Percentiles rank a stretch among this genome's conserved stretches.
phyloP scores from a whole-genome alignment of 2,329 filamentous ascomycete species.

The Neofusicoccum sp. region DNA sequence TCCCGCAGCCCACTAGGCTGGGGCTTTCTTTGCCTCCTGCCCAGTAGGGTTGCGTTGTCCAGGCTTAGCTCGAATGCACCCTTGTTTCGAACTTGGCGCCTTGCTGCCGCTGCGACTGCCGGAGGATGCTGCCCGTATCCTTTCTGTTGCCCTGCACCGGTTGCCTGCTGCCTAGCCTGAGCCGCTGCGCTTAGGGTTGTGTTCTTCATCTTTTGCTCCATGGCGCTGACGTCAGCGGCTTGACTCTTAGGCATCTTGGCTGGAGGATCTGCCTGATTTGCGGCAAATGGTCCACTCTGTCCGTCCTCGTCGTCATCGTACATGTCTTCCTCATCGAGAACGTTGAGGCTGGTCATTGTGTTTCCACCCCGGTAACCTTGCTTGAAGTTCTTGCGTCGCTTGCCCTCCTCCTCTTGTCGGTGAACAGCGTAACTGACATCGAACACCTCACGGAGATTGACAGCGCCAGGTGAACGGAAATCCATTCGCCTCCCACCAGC shows the following conservation, averaged over 20 bases:
- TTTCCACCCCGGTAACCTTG: slow-evolving; percentile 65
- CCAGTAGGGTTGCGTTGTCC: slow-evolving; percentile 85
- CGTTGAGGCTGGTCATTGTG: slow-evolving; percentile 64
- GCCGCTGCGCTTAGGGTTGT: slow-evolving; percentile 70
- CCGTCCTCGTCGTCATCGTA: slow-evolving; percentile 66
- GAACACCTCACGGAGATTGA: slow-evolving; percentile 95
- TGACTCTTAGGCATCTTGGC: slow-evolving; percentile 68
- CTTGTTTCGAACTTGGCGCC: slow-evolving; percentile 74
- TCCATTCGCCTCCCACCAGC: slow-evolving; percentile 68
- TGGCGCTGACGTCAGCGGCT: slow-evolving; percentile 62
- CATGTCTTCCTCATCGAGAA: slow-evolving; percentile 63
- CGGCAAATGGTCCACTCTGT: slow-evolving; percentile 56
- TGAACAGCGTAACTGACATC: slow-evolving; percentile 98
- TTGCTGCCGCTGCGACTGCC: slow-evolving; percentile 77
- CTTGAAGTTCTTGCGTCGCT: slow-evolving; percentile 80
- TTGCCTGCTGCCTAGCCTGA: slow-evolving; percentile 56
- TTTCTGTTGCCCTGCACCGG: slow-evolving; percentile 48
- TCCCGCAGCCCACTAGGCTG: slow-evolving; percentile 48
- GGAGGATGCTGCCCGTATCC: slow-evolving; percentile 91
- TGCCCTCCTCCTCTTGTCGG: slow-evolving; percentile 91
- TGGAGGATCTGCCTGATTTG: slow-evolving; percentile 49
- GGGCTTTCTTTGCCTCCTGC: slow-evolving; percentile 60
- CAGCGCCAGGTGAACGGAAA: slow-evolving; percentile 90
- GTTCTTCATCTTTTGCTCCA: slow-evolving; percentile 85
- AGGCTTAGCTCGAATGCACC: slow-evolving; percentile 90